phyloP scores from a whole-genome alignment of 169 alveolate species.

The Babesia bigemina region DNA sequence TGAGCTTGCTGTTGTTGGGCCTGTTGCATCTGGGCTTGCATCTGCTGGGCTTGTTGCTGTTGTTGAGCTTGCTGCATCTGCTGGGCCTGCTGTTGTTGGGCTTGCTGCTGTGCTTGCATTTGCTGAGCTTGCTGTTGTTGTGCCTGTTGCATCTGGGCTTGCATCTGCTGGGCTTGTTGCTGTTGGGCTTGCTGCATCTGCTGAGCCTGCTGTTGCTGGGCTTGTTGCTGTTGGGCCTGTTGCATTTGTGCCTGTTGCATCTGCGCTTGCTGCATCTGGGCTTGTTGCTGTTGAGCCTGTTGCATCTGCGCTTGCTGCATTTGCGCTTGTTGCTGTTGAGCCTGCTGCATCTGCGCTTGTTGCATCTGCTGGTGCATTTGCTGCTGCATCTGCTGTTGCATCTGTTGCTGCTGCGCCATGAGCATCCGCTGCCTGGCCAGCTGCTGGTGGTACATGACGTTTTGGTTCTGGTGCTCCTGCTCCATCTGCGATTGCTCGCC shows the following conservation, averaged over 20 bases:
- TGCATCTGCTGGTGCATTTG: background rate
- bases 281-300: background rate
- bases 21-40: constrained; percentile 5
- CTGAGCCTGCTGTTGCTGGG: constrained; percentile 34
- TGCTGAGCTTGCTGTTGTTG: constrained; percentile 12
- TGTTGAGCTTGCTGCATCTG: background rate
- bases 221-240: constrained; percentile 39
- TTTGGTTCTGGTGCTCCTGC: constrained; percentile 5
- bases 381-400: constrained; percentile 23
- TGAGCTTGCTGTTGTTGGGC: background rate
- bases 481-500: background rate
- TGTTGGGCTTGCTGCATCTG: constrained; percentile 14
- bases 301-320: background rate
- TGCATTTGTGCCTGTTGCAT: constrained; percentile 20
- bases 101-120: constrained; percentile 1
- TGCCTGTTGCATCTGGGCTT: background rate
- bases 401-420: constrained; percentile 39
- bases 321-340: background rate
- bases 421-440: constrained; percentile 51
- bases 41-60: constrained; percentile 6
- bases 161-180: background rate
- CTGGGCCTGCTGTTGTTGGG: background rate
- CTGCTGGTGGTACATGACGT: constrained; percentile 21
- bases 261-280: constrained; percentile 43
- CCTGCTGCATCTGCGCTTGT: background rate